Percentiles rank a stretch among this genome's conserved stretches.
These are phyloP conservation scores for Erodium maritimum DNA, from an alignment of 345 rosid genomes.

Conservation along the genomic window DNA sequence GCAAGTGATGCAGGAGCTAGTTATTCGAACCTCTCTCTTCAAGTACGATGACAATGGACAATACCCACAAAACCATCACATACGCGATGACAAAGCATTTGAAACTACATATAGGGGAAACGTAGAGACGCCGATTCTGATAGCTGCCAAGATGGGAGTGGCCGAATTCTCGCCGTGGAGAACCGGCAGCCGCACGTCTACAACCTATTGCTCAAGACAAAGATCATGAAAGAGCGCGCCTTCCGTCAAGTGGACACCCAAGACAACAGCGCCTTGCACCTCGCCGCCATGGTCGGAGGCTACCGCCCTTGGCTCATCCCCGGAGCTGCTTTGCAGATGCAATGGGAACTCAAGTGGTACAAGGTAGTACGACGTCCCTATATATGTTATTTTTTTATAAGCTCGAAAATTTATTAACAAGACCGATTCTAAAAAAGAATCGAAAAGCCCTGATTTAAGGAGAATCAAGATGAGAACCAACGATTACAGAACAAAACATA, in stretches of 20 bases:
- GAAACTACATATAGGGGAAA: too few species aligned
- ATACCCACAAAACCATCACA: neutral
- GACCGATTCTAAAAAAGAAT: too few species aligned
- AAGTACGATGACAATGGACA: conserved; percentile 17
- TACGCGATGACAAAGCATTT: neutral
- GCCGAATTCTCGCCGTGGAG: conserved; percentile 38
- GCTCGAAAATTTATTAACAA: too few species aligned
- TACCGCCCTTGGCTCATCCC: conserved; percentile 45
- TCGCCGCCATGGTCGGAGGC: conserved; percentile 33
- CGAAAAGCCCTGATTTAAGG: too few species aligned
- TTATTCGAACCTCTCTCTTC: conserved; percentile 4
- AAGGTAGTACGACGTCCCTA: conserved; percentile 16
- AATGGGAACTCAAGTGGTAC: conserved; percentile 58
- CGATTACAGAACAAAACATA: too few species aligned
- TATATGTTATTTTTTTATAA: conserved; percentile 1
- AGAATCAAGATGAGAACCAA: too few species aligned
- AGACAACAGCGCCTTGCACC: conserved; percentile 42
- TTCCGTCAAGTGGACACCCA: conserved; percentile 27
- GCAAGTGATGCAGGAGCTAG: conserved; percentile 33
- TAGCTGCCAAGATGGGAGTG: conserved; percentile 25
- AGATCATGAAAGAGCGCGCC: conserved; percentile 13
- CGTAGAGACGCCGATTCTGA: conserved; percentile 14
- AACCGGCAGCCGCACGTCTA: conserved; percentile 34
- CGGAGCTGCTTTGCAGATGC: conserved; percentile 46
- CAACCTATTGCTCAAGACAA: conserved; percentile 12